Percentiles rank a stretch among this genome's conserved stretches.
Evolutionary conservation across 441 rosid genomes (phyloP).

Genomic region (Bruguiera hainesii): DNA sequence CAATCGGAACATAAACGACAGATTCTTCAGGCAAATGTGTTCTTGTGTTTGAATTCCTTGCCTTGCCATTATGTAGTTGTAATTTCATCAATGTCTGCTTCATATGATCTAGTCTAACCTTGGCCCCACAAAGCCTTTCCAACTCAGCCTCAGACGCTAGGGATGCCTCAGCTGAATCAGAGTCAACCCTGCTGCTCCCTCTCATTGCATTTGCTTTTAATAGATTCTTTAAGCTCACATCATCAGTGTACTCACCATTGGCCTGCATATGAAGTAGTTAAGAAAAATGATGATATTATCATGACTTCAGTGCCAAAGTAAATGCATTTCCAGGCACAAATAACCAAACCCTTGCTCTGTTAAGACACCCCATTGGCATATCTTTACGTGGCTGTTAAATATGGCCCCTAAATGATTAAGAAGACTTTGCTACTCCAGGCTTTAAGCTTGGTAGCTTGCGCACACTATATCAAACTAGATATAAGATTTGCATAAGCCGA

Average conservation of each 20-base stretch:
- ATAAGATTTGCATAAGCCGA: too few relatives aligned
- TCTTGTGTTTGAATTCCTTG: constrained; percentile 36
- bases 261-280: constrained; percentile 30
- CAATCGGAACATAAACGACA: constrained; percentile 69
- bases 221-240: constrained; percentile 57
- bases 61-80: constrained; percentile 34
- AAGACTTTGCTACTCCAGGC: too few relatives aligned
- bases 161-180: constrained; percentile 15
- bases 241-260: constrained; percentile 41
- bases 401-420: too few relatives aligned
- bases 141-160: constrained; percentile 49
- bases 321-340: background rate
- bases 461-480: too few relatives aligned
- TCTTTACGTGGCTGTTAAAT: too few relatives aligned
- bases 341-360: background rate
- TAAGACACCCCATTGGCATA: too few relatives aligned
- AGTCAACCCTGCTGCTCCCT: constrained; percentile 33
- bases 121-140: constrained; percentile 64
- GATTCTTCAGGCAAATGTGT: constrained; percentile 32
- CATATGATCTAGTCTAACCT: constrained; percentile 50
- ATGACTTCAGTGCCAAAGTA: background rate
- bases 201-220: constrained; percentile 36
- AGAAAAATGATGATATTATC: background rate
- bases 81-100: constrained; percentile 45
- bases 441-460: too few relatives aligned